These are phyloP conservation scores for Fusarium scirpi DNA, from an alignment of 2,329 filamentous ascomycete species.

Conservation along the genomic window DNA sequence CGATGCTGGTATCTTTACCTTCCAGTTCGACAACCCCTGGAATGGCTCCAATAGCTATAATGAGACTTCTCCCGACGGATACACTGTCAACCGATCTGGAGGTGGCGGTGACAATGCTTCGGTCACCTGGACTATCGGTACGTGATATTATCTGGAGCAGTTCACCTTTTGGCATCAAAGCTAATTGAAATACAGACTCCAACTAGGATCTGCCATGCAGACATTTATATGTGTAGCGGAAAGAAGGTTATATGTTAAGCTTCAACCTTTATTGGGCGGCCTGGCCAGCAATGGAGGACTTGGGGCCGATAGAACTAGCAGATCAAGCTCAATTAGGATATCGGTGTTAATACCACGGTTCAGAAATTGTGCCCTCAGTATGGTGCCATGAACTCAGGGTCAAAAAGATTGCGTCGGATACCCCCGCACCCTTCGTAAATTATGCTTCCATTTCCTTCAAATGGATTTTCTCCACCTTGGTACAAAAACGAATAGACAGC, in stretches of 20 bases:
- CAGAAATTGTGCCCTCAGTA: too few relatives aligned
- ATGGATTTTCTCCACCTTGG: neutral
- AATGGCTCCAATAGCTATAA: neutral
- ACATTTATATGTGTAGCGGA: neutral
- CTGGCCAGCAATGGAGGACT: accelerated
- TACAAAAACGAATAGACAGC: neutral
- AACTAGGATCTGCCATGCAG: neutral
- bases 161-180: accelerated
- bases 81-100: neutral
- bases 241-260: too few relatives aligned
- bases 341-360: too few relatives aligned
- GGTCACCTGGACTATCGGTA: neutral
- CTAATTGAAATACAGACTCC: neutral
- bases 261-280: too few relatives aligned
- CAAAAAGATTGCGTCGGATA: neutral
- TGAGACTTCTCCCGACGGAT: accelerated
- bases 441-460: neutral
- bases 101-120: neutral
- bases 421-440: neutral
- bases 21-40: neutral
- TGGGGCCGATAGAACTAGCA: too few relatives aligned
- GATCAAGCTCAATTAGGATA: too few relatives aligned
- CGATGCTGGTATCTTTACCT: neutral
- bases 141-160: neutral
- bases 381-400: neutral